Conservation (phyloP, 148 eudicot genomes). For the Vaccinium corymbosum region DNA sequence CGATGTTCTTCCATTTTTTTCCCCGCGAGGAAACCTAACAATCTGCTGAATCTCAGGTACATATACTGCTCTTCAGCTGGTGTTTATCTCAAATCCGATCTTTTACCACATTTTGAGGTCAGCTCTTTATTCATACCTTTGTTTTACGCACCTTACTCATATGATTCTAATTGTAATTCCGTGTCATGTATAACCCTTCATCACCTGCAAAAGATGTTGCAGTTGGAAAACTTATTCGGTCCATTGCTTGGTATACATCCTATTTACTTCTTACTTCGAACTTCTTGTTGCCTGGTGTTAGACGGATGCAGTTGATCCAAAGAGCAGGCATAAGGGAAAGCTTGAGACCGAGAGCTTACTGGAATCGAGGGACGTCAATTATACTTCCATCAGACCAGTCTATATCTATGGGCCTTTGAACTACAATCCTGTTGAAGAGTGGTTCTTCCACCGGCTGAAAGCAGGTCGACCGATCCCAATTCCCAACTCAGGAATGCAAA, state of each 20-base stretch:
- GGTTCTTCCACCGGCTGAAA: conserved; percentile 97
- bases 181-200: not conserved
- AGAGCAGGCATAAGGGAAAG: conserved; percentile 99
- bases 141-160: not conserved
- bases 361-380: conserved; percentile 57
- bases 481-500: conserved; percentile 79
- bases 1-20: not conserved
- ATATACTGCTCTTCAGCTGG: conserved; percentile 98
- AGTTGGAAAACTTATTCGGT: not conserved
- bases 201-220: not conserved
- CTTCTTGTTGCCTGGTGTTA: conserved; percentile 19
- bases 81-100: conserved; percentile 87
- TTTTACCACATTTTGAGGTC: conserved; percentile 86
- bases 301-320: conserved; percentile 95
- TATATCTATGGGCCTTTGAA: conserved; percentile 98
- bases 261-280: not conserved
- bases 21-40: not conserved
- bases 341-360: conserved; percentile 85
- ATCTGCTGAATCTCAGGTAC: conserved; percentile 51
- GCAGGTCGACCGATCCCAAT: conserved; percentile 98
- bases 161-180: not conserved
- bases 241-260: not conserved
- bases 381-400: conserved; percentile 88
- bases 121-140: conserved; percentile 8
- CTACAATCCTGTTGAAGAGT: conserved; percentile 98